These are phyloP conservation scores for Nemophila menziesii DNA, from an alignment of 257 asterid species.

Conservation along the genomic window DNA sequence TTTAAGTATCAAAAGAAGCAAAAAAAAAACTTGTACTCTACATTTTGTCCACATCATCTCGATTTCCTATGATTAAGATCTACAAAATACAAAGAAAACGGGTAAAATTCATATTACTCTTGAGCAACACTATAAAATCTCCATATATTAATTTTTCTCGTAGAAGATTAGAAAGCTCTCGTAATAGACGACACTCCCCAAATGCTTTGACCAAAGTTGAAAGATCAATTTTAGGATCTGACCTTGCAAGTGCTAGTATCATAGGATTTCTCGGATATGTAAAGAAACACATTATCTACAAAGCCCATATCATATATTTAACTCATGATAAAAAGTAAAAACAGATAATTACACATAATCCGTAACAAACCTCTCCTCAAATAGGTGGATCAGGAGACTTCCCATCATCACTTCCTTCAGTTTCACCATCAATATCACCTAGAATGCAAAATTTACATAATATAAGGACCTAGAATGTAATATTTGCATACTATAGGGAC, in stretches of 20 bases:
- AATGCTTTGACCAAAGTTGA: conserved; percentile 93
- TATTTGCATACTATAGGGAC: too few species aligned
- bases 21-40: conserved; percentile 77
- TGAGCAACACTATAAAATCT: background rate
- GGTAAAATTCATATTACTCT: background rate
- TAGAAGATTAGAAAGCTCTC: conserved; percentile 98
- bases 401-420: conserved; percentile 78
- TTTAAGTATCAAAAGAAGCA: conserved; percentile 88
- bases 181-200: conserved; percentile 95
- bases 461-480: too few species aligned
- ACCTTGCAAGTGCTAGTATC: conserved; percentile 99
- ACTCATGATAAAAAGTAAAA: background rate
- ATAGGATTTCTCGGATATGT: conserved; percentile 97
- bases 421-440: conserved; percentile 78
- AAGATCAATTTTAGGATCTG: conserved; percentile 96
- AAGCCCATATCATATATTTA: background rate
- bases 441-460: too few species aligned
- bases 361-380: conserved; percentile 70
- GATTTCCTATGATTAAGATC: conserved; percentile 95
- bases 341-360: background rate
- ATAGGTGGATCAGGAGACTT: conserved; percentile 76
- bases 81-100: conserved; percentile 27
- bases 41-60: conserved; percentile 94
- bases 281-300: conserved; percentile 95
- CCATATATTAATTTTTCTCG: conserved; percentile 13